Evolutionary conservation across 805 yeast genomes (phyloP), one percentile per base, ranked within the genome.

Genomic region (Yarrowia hollandica): DNA sequence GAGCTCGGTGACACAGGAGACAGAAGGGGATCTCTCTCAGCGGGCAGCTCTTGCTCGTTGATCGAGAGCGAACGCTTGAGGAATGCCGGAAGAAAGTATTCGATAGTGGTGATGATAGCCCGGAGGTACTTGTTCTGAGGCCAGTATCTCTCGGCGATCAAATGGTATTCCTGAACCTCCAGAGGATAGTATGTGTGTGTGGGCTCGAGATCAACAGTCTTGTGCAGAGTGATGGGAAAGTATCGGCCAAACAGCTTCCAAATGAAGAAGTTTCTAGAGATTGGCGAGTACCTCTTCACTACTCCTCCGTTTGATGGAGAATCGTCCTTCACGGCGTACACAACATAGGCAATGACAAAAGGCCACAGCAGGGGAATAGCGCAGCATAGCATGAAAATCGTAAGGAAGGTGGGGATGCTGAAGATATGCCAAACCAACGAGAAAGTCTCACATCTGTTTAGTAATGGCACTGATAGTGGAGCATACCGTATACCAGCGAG

Each of bases 271-370:
- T 79, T 77, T 62, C 89, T 79, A 68, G 88, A 75, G 75, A 79
- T 76, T 1, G 72, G 69, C 3, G 87, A 83, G 39, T 78, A 75
- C 34, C 95, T 72, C 56, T 78, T 72, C 1, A 80, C 78, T 0
- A 83, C 86, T 15, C 79, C 77, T 1, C 98, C 98, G 64, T 86
- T 84, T 11, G 84, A 80, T 0, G 90, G 88, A 0, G 96, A 79
- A 62, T 81, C 82, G 71, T 86, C 90, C 14, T 75, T 61, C 15
- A 74, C 35, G 65, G 82, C 80, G 66, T 85, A 87, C 28, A 81
- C 72, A 18, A 84, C 69, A 69, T 92, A 94, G 0, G 88, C 76
- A 5, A 86, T 68, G 5, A 86, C 65, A 5, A 83, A 60, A 0
- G 88, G 77, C 96, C 97, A 90, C 39, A 83, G 74, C 14, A 76